Percentiles rank a stretch among this genome's conserved stretches.
Conservation (phyloP, 192 early-diverging fungal species). For the Rhizoclosmatium globosum region DNA sequence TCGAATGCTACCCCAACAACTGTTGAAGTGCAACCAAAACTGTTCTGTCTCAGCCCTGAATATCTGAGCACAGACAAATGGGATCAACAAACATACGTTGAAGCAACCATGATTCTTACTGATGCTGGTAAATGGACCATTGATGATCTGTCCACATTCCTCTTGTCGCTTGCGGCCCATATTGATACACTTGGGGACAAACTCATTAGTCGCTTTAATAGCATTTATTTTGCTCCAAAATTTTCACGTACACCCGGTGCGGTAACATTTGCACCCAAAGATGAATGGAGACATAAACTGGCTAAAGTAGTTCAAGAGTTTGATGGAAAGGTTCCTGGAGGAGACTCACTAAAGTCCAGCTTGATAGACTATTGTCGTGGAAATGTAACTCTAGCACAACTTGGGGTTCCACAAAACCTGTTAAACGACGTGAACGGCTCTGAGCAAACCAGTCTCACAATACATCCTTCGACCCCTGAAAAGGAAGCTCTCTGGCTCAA, state of each 20-base stretch:
- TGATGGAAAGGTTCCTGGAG: neutral
- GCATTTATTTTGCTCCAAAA: constrained; percentile 41
- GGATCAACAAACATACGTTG: constrained; percentile 41
- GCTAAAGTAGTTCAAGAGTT: constrained; percentile 25
- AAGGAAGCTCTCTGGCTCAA: constrained; percentile 19
- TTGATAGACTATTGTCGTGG: constrained; percentile 41
- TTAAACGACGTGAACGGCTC: neutral
- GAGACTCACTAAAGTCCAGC: constrained; percentile 21
- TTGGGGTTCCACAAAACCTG: constrained; percentile 14
- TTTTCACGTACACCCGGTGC: constrained; percentile 16
- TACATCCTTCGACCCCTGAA: neutral
- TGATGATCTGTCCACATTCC: constrained; percentile 50
- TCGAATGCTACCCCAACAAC: neutral
- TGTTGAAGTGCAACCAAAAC: neutral
- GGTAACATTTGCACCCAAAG: constrained; percentile 23
- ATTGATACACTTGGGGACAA: constrained; percentile 40
- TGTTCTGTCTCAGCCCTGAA: constrained; percentile 27
- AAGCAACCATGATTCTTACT: constrained; percentile 37
- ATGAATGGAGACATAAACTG: constrained; percentile 36
- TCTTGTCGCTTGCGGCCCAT: constrained; percentile 41
- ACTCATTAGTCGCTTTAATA: constrained; percentile 35
- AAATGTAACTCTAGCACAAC: constrained; percentile 27
- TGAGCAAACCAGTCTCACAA: neutral
- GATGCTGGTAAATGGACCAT: constrained; percentile 45
- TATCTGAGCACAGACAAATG: constrained; percentile 33